Evolutionary conservation across 768 basidiomycete genomes (phyloP).

Genomic region (Mycena metata): DNA sequence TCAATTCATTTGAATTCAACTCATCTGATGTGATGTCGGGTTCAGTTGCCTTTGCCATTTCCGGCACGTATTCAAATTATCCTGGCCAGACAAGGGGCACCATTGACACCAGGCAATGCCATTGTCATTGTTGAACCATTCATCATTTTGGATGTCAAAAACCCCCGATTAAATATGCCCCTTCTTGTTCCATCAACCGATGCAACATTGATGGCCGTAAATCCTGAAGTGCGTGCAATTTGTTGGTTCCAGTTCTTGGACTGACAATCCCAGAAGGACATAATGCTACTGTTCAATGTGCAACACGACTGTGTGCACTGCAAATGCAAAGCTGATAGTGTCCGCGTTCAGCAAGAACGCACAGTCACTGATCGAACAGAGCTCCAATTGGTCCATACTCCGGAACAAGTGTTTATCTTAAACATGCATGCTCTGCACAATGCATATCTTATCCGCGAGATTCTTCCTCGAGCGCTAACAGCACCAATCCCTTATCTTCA

Average conservation of each 20-base stretch:
- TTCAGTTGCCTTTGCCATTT: background rate
- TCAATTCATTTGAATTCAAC: too few relatives aligned
- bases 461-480: constrained; percentile 5
- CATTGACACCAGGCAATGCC: background rate
- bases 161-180: constrained; percentile 8
- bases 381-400: background rate
- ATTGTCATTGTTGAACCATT: constrained; percentile 5
- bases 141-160: background rate
- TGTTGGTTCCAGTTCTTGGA: background rate
- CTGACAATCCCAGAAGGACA: background rate
- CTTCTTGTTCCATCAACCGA: background rate
- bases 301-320: constrained; percentile 5
- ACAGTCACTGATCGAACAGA: background rate
- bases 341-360: background rate
- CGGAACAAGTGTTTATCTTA: background rate
- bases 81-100: background rate
- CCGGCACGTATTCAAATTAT: constrained; percentile 1
- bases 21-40: too few relatives aligned
- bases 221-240: background rate
- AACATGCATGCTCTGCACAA: constrained; percentile 17
- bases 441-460: constrained; percentile 6
- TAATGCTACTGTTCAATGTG: constrained; percentile 10
- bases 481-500: constrained; percentile 1
- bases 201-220: background rate
- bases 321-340: background rate